These are phyloP conservation scores for Stemphylium lycopersici DNA, from an alignment of 2,329 filamentous ascomycete genomes.

Conservation along the genomic window DNA sequence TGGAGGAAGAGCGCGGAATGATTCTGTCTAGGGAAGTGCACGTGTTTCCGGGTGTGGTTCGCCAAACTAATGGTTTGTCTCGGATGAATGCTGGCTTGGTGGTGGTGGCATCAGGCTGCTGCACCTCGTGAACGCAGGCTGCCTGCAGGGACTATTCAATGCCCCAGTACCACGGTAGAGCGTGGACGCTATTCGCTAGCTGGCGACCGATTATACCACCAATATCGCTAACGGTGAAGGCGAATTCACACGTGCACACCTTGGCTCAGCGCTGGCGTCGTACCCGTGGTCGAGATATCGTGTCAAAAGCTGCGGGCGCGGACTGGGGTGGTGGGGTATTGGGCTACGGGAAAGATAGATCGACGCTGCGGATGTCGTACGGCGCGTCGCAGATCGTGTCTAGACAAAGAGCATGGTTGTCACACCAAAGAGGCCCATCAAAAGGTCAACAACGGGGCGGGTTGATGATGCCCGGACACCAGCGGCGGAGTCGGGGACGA, in stretches of 20 bases:
- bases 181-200: neutral
- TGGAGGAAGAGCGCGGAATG: neutral
- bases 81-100: neutral
- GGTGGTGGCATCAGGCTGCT: neutral
- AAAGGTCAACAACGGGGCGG: neutral
- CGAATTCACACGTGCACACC: neutral
- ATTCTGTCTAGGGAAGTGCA: neutral
- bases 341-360: neutral
- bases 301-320: neutral
- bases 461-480: neutral
- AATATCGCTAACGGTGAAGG: neutral
- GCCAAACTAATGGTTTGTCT: neutral
- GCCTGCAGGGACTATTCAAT: conserved; percentile 1
- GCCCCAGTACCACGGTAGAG: neutral
- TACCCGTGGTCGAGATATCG: neutral
- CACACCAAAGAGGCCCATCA: conserved; percentile 11
- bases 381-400: conserved; percentile 20
- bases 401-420: neutral
- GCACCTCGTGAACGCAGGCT: neutral
- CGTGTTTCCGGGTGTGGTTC: neutral
- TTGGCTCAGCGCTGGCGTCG: neutral
- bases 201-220: neutral
- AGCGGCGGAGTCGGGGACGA: neutral
- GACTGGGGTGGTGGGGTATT: neutral
- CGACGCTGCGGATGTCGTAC: conserved; percentile 6